phyloP scores from a whole-genome alignment of 2,329 filamentous ascomycete genomes.

The Aulographum hederae region DNA sequence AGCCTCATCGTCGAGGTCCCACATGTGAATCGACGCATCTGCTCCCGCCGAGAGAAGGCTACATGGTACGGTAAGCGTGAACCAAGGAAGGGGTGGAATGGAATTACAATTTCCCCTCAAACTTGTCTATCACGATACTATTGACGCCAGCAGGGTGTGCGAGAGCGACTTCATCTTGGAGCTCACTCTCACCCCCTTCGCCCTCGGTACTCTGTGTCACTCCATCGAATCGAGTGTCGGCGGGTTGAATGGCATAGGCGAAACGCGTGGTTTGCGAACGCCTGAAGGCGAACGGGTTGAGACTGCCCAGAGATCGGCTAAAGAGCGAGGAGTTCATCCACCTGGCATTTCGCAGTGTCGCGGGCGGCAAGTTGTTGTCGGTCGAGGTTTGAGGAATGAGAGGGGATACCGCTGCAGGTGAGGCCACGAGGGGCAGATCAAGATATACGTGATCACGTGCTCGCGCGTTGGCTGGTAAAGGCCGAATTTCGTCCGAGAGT shows the following conservation, averaged over 20 bases:
- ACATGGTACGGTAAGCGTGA: constrained; percentile 1
- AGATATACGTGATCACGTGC: too few relatives aligned
- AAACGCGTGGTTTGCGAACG: constrained; percentile 46
- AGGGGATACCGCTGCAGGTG: too few relatives aligned
- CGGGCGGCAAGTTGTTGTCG: too few relatives aligned
- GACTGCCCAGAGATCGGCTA: constrained; percentile 53
- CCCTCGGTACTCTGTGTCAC: constrained; percentile 22
- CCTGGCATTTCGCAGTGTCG: constrained; percentile 43
- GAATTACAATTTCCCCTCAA: constrained; percentile 55
- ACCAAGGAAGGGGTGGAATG: neutral
- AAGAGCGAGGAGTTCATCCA: constrained; percentile 65
- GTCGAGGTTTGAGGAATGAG: too few relatives aligned
- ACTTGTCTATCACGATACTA: constrained; percentile 60
- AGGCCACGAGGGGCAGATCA: too few relatives aligned
- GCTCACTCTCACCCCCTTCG: too few relatives aligned
- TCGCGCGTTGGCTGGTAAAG: too few relatives aligned
- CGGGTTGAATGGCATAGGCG: constrained; percentile 49
- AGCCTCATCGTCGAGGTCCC: constrained; percentile 56
- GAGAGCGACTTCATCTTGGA: constrained; percentile 41
- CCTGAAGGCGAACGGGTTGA: constrained; percentile 45
- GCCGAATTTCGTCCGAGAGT: too few relatives aligned
- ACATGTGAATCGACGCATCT: constrained; percentile 68
- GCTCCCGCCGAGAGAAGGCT: constrained; percentile 72
- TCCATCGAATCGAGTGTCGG: constrained; percentile 53
- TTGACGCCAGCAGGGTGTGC: constrained; percentile 69